Evolutionary conservation across 2,329 filamentous ascomycete species (phyloP).

Genomic region (Fusarium euwallaceae): DNA sequence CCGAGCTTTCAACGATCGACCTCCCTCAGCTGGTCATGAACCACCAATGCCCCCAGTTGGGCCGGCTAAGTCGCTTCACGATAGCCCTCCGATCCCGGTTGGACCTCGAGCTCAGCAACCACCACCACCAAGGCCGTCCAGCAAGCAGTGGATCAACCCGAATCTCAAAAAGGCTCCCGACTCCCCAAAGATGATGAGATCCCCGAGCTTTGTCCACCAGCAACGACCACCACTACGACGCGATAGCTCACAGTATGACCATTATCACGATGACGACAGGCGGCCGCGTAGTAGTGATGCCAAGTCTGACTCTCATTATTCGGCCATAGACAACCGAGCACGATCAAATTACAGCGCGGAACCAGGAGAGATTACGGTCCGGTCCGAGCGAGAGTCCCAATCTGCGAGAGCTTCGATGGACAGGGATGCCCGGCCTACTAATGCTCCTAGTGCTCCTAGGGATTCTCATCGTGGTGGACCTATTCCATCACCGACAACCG

Average conservation of each 20-base stretch:
- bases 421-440: constrained; percentile 34
- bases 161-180: constrained; percentile 65
- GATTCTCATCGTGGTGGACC: constrained; percentile 33
- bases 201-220: constrained; percentile 63
- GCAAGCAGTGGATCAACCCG: constrained; percentile 72
- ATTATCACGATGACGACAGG: constrained; percentile 56
- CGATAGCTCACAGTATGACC: constrained; percentile 54
- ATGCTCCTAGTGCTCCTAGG: constrained; percentile 28
- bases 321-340: constrained; percentile 52
- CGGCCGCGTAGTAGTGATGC: constrained; percentile 68
- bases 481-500: constrained; percentile 43
- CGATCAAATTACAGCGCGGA: constrained; percentile 60
- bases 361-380: constrained; percentile 61
- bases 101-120: constrained; percentile 67
- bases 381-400: constrained; percentile 56
- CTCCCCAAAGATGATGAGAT: constrained; percentile 65
- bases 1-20: constrained; percentile 65
- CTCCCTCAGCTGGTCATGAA: constrained; percentile 59
- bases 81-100: constrained; percentile 64
- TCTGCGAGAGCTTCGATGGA: constrained; percentile 47
- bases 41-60: constrained; percentile 53
- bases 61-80: constrained; percentile 58
- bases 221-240: constrained; percentile 55
- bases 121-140: constrained; percentile 61
- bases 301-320: constrained; percentile 58